Evolutionary conservation across 208 protist species (phyloP).

Genomic region (Strigomonas oncopelti): DNA sequence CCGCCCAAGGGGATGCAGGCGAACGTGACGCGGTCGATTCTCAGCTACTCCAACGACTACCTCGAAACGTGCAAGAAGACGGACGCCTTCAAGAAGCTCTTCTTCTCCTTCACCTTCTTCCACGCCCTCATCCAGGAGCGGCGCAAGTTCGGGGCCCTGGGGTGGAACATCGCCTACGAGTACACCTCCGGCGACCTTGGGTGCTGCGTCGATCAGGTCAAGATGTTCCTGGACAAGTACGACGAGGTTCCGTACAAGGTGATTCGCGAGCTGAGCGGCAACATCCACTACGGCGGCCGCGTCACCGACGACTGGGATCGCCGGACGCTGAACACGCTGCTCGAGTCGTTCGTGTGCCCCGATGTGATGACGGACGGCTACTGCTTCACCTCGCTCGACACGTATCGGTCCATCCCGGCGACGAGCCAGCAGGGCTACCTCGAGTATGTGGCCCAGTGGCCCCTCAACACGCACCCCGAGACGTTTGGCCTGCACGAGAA

Average conservation of each 20-base stretch:
- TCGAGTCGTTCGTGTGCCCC: slow-evolving; percentile 89
- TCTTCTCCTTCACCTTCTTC: slow-evolving; percentile 98
- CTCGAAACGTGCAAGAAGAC: slow-evolving; percentile 87
- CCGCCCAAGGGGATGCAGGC: slow-evolving; percentile 97
- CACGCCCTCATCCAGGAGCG: slow-evolving; percentile 97
- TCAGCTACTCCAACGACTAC: slow-evolving; percentile 81
- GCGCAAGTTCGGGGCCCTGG: slow-evolving; percentile 98
- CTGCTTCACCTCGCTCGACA: slow-evolving; percentile 79
- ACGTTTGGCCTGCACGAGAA: slow-evolving; percentile 98
- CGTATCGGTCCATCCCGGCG: slow-evolving; percentile 77
- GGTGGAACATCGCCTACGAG: slow-evolving; percentile 99
- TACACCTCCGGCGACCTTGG: slow-evolving; percentile 96
- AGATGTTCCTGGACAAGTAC: slow-evolving; percentile 97
- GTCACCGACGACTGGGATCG: slow-evolving; percentile 99
- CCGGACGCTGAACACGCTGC: slow-evolving; percentile 91
- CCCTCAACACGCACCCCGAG: slow-evolving; percentile 93
- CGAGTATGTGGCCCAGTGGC: slow-evolving; percentile 89
- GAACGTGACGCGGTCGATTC: slow-evolving; percentile 91
- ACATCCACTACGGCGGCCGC: slow-evolving; percentile 98
- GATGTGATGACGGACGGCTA: slow-evolving; percentile 91
- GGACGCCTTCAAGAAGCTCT: slow-evolving; percentile 91
- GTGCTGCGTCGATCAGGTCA: slow-evolving; percentile 90
- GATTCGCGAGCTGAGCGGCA: slow-evolving; percentile 93
- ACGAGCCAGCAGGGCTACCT: slow-evolving; percentile 85
- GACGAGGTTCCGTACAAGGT: slow-evolving; percentile 97